Conservation (phyloP, 2,329 filamentous ascomycete genomes). For the Colletotrichum spaethianum region DNA sequence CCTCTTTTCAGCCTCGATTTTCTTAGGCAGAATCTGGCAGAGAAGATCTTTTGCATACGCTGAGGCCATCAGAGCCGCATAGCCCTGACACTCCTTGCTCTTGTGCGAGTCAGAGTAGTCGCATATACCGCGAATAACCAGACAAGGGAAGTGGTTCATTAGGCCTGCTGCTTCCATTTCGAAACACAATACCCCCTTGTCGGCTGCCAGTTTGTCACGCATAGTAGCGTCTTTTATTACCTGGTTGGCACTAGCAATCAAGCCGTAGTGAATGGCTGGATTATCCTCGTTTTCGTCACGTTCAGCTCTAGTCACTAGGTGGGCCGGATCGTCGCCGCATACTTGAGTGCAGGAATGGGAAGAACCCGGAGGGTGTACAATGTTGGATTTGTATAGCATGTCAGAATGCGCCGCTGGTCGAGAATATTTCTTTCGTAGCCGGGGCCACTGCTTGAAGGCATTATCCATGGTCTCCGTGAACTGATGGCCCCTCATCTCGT, state of each 20-base stretch:
- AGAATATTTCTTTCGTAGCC: not conserved
- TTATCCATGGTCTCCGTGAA: not conserved
- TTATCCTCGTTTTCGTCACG: conserved; percentile 33
- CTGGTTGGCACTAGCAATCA: conserved; percentile 51
- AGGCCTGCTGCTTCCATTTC: not conserved
- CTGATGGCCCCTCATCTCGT: not conserved
- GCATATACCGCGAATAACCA: conserved; percentile 50
- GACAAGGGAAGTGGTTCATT: not conserved
- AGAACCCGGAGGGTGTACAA: not conserved
- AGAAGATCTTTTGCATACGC: conserved; percentile 47
- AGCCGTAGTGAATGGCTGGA: conserved; percentile 49
- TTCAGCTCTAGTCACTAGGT: not conserved
- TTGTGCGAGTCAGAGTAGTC: conserved; percentile 50
- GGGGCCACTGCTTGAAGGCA: not conserved
- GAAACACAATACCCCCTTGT: conserved; percentile 48
- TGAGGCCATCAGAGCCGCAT: conserved; percentile 46
- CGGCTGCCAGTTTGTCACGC: conserved; percentile 54
- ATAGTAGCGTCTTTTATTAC: conserved; percentile 48
- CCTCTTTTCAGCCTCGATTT: conserved; percentile 36
- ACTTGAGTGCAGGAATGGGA: not conserved
- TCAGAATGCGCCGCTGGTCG: too few relatives aligned
- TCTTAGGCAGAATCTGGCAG: conserved; percentile 10
- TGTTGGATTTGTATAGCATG: not conserved
- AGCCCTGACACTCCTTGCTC: conserved; percentile 45
- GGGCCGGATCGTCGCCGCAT: not conserved